Evolutionary conservation across 2,329 filamentous ascomycete genomes (phyloP), one percentile per base, ranked within the genome.

Genomic region (Diplocarpon rosae): DNA sequence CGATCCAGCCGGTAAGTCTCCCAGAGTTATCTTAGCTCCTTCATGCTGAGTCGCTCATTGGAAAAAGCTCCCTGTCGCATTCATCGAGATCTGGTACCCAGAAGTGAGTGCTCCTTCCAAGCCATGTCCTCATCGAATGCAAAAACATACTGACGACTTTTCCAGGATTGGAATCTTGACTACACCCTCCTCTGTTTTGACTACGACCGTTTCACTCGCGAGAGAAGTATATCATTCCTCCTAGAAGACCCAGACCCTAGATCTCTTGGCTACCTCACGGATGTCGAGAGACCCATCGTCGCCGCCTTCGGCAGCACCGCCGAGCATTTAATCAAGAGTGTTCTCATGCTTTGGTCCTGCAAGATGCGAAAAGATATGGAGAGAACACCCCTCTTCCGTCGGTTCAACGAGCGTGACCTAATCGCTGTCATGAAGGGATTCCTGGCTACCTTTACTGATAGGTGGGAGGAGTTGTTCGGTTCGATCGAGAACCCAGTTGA

Each of bases 401-500:
- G 40, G 13, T 46, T 52, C 36, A 40, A 47, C 3, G 34, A 47
- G 1, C 17, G 13, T 13, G 39, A 46, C 11, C 47, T 53, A 24
- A 46, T 47, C 11, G 35, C 49, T 3, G 16, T 49, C 2, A 48
- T 56, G 24, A 50, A 51, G 39, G 17, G 46, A 1, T 37, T 40
- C 24, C 27, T 58, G 10, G 12, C 15, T 1, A 15, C 43, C 3
- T 56, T 51, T 42, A 39, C 43, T 10, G 5, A 39, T 10, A n/a
- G 31, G 2, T 56, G 43, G 20, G 49, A 55, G 37, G 16, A 42
- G 7, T 16, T 14, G 13, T 54, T 49, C 39, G 52, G 54, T 1
- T 24, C 37, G 12, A 53, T 49, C n/a, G 43, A 52, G 27, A 11
- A 13, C 11, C 17, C 31, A n/a, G 39, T 31, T 10, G 14, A 31